Conservation (phyloP, 1,284 basidiomycete species). For the Ceratobasidium sp. region DNA sequence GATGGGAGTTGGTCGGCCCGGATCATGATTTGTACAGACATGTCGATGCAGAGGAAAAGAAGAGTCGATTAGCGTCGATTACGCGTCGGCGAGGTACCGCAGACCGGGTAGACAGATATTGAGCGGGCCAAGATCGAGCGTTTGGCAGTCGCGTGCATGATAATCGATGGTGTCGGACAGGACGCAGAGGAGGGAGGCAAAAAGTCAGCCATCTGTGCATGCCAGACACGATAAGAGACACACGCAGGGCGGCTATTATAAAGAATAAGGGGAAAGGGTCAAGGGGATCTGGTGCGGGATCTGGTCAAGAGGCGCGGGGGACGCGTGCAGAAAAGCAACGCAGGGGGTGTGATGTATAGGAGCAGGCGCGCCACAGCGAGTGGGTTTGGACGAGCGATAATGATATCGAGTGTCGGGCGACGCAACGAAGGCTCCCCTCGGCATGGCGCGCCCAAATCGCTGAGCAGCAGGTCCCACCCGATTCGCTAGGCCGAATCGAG, state of each 20-base stretch:
- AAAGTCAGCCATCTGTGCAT: conserved; percentile 20
- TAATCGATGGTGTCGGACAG: not conserved
- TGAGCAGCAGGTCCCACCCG: conserved; percentile 14
- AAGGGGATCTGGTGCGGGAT: conserved; percentile 20
- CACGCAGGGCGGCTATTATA: conserved; percentile 15
- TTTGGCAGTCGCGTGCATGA: conserved; percentile 6
- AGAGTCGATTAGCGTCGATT: conserved; percentile 33
- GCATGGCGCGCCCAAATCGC: conserved; percentile 28
- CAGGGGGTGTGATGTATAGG: not conserved
- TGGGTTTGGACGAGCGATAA: not conserved
- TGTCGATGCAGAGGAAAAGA: conserved; percentile 5
- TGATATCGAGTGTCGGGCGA: conserved; percentile 7
- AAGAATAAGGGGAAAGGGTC: conserved; percentile 7
- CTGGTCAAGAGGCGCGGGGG: not conserved
- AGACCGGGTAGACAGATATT: conserved; percentile 12
- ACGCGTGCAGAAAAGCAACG: not conserved
- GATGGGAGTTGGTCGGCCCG: conserved; percentile 25
- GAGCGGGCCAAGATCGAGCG: conserved; percentile 17
- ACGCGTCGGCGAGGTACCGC: conserved; percentile 1
- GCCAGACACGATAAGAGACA: not conserved
- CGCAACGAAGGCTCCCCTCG: not conserved
- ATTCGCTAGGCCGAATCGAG: conserved; percentile 41
- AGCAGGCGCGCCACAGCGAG: conserved; percentile 4
- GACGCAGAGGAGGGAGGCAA: not conserved
- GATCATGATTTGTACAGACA: conserved; percentile 27